phyloP scores from a whole-genome alignment of 139 green algal genomes.

The Gonium pectorale region DNA sequence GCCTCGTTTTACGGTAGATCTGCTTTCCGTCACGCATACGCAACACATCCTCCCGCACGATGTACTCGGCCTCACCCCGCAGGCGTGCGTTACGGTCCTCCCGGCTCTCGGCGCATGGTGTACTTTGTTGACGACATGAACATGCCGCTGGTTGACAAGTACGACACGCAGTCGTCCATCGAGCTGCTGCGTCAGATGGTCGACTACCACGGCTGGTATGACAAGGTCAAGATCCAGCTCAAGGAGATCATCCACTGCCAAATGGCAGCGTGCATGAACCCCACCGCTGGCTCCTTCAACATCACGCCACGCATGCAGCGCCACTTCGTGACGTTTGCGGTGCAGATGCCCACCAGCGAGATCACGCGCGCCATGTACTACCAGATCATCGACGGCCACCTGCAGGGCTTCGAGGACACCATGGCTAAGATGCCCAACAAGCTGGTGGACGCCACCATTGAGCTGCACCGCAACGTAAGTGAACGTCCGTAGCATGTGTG shows the following conservation, averaged over 20 bases:
- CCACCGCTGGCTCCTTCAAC: constrained; percentile 89
- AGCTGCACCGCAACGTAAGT: constrained; percentile 77
- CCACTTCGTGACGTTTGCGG: constrained; percentile 92
- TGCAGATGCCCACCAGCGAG: constrained; percentile 83
- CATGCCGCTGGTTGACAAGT: constrained; percentile 92
- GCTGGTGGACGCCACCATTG: constrained; percentile 89
- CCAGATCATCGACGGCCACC: constrained; percentile 76
- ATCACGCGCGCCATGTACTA: constrained; percentile 80
- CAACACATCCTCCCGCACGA: too few species aligned
- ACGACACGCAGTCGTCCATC: constrained; percentile 93
- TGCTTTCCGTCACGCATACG: too few species aligned
- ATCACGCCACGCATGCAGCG: constrained; percentile 93
- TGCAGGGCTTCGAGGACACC: constrained; percentile 76
- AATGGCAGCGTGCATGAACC: constrained; percentile 92
- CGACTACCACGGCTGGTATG: constrained; percentile 92
- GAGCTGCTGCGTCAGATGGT: constrained; percentile 91
- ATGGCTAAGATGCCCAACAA: constrained; percentile 73
- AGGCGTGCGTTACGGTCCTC: constrained; percentile 91
- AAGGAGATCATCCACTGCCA: constrained; percentile 94
- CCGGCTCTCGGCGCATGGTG: constrained; percentile 86
- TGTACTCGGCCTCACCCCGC: too few species aligned
- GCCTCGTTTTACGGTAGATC: too few species aligned
- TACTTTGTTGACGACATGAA: constrained; percentile 95
- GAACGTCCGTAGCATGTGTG: too few species aligned
- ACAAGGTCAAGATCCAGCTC: constrained; percentile 88